Percentiles rank a stretch among this genome's conserved stretches.
Evolutionary conservation across 2,329 filamentous ascomycete genomes (phyloP).

Genomic region (Podosphaera aphanis): DNA sequence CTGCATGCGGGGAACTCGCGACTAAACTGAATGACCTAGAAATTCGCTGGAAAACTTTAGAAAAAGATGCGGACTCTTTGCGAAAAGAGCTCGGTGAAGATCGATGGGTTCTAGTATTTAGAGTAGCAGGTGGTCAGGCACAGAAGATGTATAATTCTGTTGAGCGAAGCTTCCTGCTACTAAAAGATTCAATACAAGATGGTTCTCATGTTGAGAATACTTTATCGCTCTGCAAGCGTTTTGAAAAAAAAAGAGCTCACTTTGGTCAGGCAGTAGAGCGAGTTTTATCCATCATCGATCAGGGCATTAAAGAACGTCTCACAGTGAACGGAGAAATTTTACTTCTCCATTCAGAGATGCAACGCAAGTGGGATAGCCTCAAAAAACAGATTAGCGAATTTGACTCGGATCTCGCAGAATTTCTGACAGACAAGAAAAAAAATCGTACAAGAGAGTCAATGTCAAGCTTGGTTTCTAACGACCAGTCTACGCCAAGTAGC

Average conservation of each 20-base stretch:
- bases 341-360: constrained; percentile 64
- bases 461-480: constrained; percentile 49
- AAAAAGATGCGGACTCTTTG: constrained; percentile 72
- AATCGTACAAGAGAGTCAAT: constrained; percentile 78
- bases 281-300: constrained; percentile 78
- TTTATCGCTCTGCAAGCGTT: constrained; percentile 53
- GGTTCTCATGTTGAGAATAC: constrained; percentile 52
- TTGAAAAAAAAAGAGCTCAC: constrained; percentile 83
- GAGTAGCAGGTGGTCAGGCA: constrained; percentile 74
- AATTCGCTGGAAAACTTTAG: constrained; percentile 65
- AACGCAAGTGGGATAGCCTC: constrained; percentile 55
- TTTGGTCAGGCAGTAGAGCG: constrained; percentile 85
- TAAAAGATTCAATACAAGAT: constrained; percentile 57
- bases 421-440: constrained; percentile 35
- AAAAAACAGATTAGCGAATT: constrained; percentile 57
- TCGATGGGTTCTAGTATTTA: constrained; percentile 86
- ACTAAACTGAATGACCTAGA: constrained; percentile 53
- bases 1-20: constrained; percentile 71
- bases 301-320: constrained; percentile 81
- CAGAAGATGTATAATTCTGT: constrained; percentile 95
- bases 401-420: constrained; percentile 51
- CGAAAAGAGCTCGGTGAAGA: constrained; percentile 84
- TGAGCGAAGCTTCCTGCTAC: constrained; percentile 60
- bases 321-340: constrained; percentile 93
- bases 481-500: constrained; percentile 25